Percentiles rank a stretch among this genome's conserved stretches.
These are phyloP conservation scores for Allium sativum DNA, from an alignment of 106 monocot species.

Conservation along the genomic window DNA sequence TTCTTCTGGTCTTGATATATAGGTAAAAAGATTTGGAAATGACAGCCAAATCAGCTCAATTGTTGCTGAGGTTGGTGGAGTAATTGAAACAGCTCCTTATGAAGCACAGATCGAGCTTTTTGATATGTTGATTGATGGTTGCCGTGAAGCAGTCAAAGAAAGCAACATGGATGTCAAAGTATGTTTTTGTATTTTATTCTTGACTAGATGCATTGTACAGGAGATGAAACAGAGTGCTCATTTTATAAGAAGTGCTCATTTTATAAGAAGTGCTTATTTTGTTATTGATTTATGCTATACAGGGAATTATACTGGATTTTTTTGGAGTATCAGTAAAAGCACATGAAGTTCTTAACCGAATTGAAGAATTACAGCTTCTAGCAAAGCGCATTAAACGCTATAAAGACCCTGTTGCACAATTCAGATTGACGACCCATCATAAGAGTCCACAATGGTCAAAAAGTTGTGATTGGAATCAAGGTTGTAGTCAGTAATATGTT, in stretches of 20 bases:
- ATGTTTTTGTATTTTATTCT: background rate
- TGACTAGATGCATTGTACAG: background rate
- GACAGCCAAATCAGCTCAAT: constrained; percentile 57
- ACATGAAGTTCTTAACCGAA: constrained; percentile 69
- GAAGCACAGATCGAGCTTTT: constrained; percentile 76
- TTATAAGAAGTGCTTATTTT: no score
- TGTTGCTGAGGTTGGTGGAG: constrained; percentile 83
- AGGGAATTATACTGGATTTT: constrained; percentile 92
- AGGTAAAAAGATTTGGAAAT: constrained; percentile 95
- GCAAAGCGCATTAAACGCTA: constrained; percentile 85
- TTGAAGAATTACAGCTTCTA: constrained; percentile 79
- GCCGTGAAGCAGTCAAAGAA: constrained; percentile 62
- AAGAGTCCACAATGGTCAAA: constrained; percentile 99
- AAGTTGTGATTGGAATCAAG: constrained; percentile 96
- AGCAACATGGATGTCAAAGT: constrained; percentile 82
- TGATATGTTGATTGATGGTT: constrained; percentile 76
- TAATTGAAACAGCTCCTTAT: constrained; percentile 45
- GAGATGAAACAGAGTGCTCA: no score
- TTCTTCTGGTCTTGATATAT: background rate
- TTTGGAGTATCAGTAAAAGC: constrained; percentile 96
- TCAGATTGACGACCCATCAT: constrained; percentile 65
- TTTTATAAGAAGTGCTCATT: no score
- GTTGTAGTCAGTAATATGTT: constrained; percentile 21
- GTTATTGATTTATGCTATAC: background rate
- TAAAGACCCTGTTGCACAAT: constrained; percentile 81